Evolutionary conservation across 257 asterid genomes (phyloP).

Genomic region (Schizonepeta tenuifolia): DNA sequence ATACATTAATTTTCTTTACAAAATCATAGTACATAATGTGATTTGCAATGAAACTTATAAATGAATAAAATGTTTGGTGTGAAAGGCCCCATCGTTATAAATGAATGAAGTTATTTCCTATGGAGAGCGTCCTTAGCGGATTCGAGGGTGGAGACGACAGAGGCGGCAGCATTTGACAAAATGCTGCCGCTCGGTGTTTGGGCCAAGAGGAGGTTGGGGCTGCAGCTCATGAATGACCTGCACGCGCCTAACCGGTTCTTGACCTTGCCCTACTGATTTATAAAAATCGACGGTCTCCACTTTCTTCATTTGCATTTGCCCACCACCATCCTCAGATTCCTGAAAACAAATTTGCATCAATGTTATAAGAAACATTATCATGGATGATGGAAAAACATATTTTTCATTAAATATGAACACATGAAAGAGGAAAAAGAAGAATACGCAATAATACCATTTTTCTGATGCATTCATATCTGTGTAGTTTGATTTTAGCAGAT

Average conservation of each 20-base stretch:
- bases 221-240: constrained; percentile 56
- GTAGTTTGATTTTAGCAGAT: constrained; percentile 24
- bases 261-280: constrained; percentile 52
- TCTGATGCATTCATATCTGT: constrained; percentile 46
- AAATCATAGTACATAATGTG: background rate
- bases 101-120: constrained; percentile 35
- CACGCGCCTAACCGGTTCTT: constrained; percentile 47
- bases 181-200: constrained; percentile 57
- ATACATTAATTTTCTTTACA: background rate
- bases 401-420: background rate
- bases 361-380: background rate
- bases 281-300: constrained; percentile 45
- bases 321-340: constrained; percentile 29
- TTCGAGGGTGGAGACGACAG: constrained; percentile 63
- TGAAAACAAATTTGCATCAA: constrained; percentile 18
- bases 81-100: background rate
- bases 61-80: background rate
- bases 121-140: constrained; percentile 65
- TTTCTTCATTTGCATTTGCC: constrained; percentile 38
- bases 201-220: constrained; percentile 12
- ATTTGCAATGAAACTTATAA: background rate
- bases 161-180: constrained; percentile 65
- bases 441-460: constrained; percentile 38
- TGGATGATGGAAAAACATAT: background rate
- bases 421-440: background rate